Conservation (phyloP, 805 yeast genomes). For the Dipodascus albidus region DNA sequence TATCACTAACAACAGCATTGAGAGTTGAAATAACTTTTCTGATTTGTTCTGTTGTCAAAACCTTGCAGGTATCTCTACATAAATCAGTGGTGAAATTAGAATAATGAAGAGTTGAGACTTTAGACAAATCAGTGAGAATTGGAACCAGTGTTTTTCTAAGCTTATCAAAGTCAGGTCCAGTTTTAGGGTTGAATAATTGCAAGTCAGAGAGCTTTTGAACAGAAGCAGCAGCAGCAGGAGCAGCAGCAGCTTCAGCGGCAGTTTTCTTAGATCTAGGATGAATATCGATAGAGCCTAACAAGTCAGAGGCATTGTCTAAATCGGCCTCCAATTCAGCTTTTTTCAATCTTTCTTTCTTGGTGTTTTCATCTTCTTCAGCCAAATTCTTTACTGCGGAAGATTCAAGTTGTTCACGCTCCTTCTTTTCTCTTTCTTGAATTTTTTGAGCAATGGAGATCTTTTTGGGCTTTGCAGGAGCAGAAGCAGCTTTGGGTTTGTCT, state of each 20-base stretch:
- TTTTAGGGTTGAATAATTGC: slow-evolving; percentile 70
- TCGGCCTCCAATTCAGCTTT: slow-evolving; percentile 79
- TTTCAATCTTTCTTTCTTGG: slow-evolving; percentile 63
- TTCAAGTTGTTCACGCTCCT: slow-evolving; percentile 36
- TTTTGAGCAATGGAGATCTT: slow-evolving; percentile 33
- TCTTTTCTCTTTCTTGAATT: slow-evolving; percentile 29
- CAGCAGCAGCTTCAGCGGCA: slow-evolving; percentile 32
- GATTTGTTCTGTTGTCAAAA: slow-evolving; percentile 69
- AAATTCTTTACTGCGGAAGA: slow-evolving; percentile 33
- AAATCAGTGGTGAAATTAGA: slow-evolving; percentile 73
- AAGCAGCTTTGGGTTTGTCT: slow-evolving; percentile 34
- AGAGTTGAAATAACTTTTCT: slow-evolving; percentile 80
- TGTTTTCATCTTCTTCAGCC: slow-evolving; percentile 50
- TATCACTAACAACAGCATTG: slow-evolving; percentile 70
- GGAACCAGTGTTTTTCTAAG: slow-evolving; percentile 62
- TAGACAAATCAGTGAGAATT: slow-evolving; percentile 47
- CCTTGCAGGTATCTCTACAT: slow-evolving; percentile 72
- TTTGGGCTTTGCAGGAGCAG: slow-evolving; percentile 29
- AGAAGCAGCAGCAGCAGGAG: slow-evolving; percentile 19
- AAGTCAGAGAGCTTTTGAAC: slow-evolving; percentile 27
- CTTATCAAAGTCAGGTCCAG: slow-evolving; percentile 69
- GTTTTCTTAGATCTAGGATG: slow-evolving; percentile 34
- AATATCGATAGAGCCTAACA: slow-evolving; percentile 55
- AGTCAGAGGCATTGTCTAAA: slow-evolving; percentile 83
- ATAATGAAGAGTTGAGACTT: slow-evolving; percentile 54